Percentiles rank a stretch among this genome's conserved stretches.
Evolutionary conservation across 1,284 basidiomycete species (phyloP).

Genomic region (Ganoderma resinaceum): DNA sequence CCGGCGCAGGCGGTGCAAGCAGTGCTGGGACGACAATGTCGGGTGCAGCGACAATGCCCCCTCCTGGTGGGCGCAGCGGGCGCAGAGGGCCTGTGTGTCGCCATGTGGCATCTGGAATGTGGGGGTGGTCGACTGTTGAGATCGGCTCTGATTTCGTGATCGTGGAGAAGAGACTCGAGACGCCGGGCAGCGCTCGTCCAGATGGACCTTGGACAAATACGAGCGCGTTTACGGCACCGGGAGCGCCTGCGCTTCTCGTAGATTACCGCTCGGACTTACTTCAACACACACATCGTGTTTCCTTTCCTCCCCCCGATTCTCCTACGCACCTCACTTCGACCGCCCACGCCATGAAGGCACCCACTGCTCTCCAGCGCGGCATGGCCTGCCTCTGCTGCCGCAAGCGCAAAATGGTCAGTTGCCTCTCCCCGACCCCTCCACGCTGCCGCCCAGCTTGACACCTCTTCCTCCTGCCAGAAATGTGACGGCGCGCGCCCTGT

Average conservation of each 20-base stretch:
- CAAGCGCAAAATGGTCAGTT: slow-evolving; percentile 64
- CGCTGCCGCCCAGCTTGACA: slow-evolving; percentile 5
- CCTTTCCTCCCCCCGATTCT: slow-evolving; percentile 19
- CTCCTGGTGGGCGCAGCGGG: slow-evolving; percentile 13
- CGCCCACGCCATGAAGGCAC: slow-evolving; percentile 36
- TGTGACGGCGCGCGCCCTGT: slow-evolving; percentile 65
- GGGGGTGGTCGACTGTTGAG: slow-evolving; percentile 9
- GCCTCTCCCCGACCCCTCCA: slow-evolving; percentile 10
- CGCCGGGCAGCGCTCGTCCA: slow-evolving; percentile 5
- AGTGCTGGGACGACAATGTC: slow-evolving; percentile 17
- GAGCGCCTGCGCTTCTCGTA: slow-evolving; percentile 26
- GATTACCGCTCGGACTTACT: slow-evolving; percentile 33
- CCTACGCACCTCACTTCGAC: slow-evolving; percentile 11
- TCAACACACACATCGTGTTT: slow-evolving; percentile 24
- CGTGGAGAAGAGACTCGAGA: slow-evolving; percentile 4
- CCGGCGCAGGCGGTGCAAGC: slow-evolving; percentile 30
- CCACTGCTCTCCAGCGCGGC: slow-evolving; percentile 57
- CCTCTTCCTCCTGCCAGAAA: slow-evolving; percentile 47
- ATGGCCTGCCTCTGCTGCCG: slow-evolving; percentile 67
- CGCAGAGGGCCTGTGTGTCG: background rate
- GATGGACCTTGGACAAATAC: slow-evolving; percentile 22
- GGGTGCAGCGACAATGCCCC: slow-evolving; percentile 2
- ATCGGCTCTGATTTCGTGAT: slow-evolving; percentile 31
- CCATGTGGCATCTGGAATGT: slow-evolving; percentile 16
- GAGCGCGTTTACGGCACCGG: slow-evolving; percentile 25